Base-by-base conservation (phyloP, 164 flowering plant species). In the Annona squamosa region DNA sequence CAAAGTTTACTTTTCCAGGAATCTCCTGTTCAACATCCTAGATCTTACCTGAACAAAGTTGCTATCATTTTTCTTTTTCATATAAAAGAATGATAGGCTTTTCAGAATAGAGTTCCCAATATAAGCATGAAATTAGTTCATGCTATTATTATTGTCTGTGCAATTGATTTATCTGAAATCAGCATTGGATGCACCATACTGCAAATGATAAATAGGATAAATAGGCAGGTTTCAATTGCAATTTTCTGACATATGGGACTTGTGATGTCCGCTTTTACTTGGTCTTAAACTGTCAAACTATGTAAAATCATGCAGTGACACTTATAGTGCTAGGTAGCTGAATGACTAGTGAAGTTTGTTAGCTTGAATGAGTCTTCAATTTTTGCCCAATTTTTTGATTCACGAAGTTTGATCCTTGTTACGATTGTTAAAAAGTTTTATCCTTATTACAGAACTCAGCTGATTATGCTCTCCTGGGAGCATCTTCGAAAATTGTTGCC, bases 401-500 rank as follows among this genome's bases (percentile, higher is more conserved):
- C 37, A 26, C 37, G 37, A 7, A 52, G 13, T 52, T 52, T 52
- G 13, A 9, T 52, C 59, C 59, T 52, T 12, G 9, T 52, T 52
- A 52, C 13, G 0, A 52, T 43, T 42, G n/a, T 4, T 64, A 19
- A 64, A 37, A 26, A 12, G 67, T 2, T 3, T 48, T 37, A 2
- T 69, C 59, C 46, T 26, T 72, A 18, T 68, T 75, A 72, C 85
- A 92, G 99, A 90, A 86, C 75, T 89, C 97, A 57, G 75, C 83
- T 77, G 97, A 96, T 79, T 91, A 87, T 80, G 97, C 96, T 68
- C 41, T 83, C 57, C 85, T 96, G 56, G 98, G 97, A 59, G 98
- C 91, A 52, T 82, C 97, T 67, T 96, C 99, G 19, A 96, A 96
- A 81, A 41, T 93, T 44, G 88, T 90, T 71, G 99, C 99, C 67